Conservation (phyloP, 225 moss, liverwort and hornwort species). For the Antitrichia curtipendula region DNA sequence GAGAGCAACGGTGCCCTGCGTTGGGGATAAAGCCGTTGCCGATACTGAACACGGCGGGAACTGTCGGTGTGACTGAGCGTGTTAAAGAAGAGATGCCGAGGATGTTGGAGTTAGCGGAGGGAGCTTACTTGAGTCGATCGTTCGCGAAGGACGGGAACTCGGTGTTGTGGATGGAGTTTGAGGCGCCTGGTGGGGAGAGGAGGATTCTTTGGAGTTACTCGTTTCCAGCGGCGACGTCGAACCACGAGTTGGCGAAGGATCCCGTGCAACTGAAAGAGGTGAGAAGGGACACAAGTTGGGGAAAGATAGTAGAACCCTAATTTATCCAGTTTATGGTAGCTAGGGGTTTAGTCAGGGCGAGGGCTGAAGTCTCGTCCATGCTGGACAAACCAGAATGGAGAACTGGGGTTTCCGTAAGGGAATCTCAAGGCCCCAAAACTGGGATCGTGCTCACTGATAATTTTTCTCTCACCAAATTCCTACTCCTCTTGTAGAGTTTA, state of each 20-base stretch:
- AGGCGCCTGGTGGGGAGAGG: background rate
- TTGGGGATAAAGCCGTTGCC: slow-evolving; percentile 1
- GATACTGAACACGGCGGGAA: background rate
- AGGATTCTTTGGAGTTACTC: slow-evolving; percentile 27
- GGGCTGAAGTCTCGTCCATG: background rate
- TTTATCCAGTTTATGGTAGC: background rate
- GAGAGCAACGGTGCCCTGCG: slow-evolving; percentile 15
- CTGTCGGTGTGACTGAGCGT: background rate
- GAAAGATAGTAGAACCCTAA: background rate
- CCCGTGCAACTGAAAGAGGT: slow-evolving; percentile 19
- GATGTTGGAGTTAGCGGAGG: background rate
- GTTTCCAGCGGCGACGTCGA: background rate
- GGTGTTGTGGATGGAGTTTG: slow-evolving; percentile 17
- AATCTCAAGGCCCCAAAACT: background rate
- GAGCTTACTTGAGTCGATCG: background rate
- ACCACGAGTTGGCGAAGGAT: background rate
- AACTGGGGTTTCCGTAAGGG: background rate
- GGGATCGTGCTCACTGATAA: too few species aligned
- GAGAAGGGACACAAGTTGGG: background rate
- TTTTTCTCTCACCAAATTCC: background rate
- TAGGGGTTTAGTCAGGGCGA: background rate
- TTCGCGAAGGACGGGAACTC: slow-evolving; percentile 5
- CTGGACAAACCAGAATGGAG: background rate
- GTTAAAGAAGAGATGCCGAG: background rate
- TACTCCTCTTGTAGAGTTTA: background rate